Evolutionary conservation across 1,139 yeast genomes (phyloP), one percentile per base, ranked within the genome.

Genomic region (Debaryomycetaceae sp.): DNA sequence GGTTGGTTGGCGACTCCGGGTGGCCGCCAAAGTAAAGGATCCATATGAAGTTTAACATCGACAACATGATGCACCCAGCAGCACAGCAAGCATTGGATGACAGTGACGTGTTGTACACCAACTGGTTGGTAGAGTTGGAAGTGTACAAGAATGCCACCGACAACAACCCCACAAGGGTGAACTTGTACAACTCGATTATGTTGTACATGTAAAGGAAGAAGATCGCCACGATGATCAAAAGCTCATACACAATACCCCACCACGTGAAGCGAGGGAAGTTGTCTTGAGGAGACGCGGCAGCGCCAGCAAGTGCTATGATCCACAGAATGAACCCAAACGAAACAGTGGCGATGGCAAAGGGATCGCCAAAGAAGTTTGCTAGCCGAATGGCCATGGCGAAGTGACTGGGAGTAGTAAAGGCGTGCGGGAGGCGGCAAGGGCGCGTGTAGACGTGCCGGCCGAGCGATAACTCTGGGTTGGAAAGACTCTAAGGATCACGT

Each of bases 201-300:
- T 83, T 81, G 47, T 75, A 74, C 35, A 80, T 68, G 45, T 86
- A 83, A 23, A 85, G 62, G 25, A 76, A 49, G 18, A 79, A 58
- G 30, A 88, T 67, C 21, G 72, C 56, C 5, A 65, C 35, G 18
- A 84, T 70, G 24, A 86, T 50, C 22, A 83, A 43, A 21, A 88
- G 63, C 58, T 91, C 78, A 49, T 78, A 91, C 5, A 83, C 91
- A n/a, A 91, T 58, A 3, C 95, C 95, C 98, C 98, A 91, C 98
- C 98, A 91, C 6, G 93, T 75, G 56, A 91, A 83, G 42, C 78
- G 75, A 2, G 96, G 96, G 52, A 80, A 85, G 9, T 45, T 46
- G 26, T 44, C 46, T 8, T 70, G 58, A 12, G 65, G 55, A 11
- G 80, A 61, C 1, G 93, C 79, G 11, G 83, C 79, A 9, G 95